These are phyloP conservation scores for Tieghemiomyces parasiticus DNA, from an alignment of 192 early-diverging fungal genomes.

Conservation along the genomic window DNA sequence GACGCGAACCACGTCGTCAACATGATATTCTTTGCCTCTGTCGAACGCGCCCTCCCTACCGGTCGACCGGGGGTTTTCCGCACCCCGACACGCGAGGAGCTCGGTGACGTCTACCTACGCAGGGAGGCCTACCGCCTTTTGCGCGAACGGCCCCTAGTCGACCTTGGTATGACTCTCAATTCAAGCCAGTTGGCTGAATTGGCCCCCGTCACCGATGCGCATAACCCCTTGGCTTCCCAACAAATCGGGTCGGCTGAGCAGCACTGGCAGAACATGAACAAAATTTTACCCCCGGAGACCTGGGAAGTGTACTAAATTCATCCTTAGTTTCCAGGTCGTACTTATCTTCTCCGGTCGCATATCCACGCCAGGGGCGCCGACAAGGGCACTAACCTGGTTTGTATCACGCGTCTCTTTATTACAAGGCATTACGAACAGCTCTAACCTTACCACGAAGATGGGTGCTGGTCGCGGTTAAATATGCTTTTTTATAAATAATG, in stretches of 20 bases:
- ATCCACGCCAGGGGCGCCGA: no score
- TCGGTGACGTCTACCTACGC: slow-evolving; percentile 16
- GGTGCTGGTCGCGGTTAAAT: no score
- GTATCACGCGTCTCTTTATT: no score
- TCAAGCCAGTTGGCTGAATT: slow-evolving; percentile 17
- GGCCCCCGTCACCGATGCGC: slow-evolving; percentile 41
- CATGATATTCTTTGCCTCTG: slow-evolving; percentile 57
- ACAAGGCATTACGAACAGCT: no score
- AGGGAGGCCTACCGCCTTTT: slow-evolving; percentile 20
- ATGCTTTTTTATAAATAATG: no score
- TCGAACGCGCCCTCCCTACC: no score
- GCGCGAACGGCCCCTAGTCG: slow-evolving; percentile 27
- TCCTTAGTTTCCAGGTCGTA: not conserved
- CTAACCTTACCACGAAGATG: no score
- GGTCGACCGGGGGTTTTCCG: slow-evolving; percentile 29
- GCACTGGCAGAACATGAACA: slow-evolving; percentile 66
- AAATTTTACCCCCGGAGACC: slow-evolving; percentile 45
- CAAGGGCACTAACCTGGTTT: no score
- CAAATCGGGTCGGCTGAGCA: slow-evolving; percentile 37
- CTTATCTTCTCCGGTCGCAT: no score
- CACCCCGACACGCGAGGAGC: slow-evolving; percentile 18
- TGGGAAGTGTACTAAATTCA: slow-evolving; percentile 45
- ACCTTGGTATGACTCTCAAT: slow-evolving; percentile 28
- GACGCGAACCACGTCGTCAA: slow-evolving; percentile 36
- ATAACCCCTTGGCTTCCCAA: slow-evolving; percentile 43